Percentiles rank a stretch among this genome's conserved stretches.
These are phyloP conservation scores for Heliamphora pulchella DNA, from an alignment of 179 eudicot species.

Conservation along the genomic window DNA sequence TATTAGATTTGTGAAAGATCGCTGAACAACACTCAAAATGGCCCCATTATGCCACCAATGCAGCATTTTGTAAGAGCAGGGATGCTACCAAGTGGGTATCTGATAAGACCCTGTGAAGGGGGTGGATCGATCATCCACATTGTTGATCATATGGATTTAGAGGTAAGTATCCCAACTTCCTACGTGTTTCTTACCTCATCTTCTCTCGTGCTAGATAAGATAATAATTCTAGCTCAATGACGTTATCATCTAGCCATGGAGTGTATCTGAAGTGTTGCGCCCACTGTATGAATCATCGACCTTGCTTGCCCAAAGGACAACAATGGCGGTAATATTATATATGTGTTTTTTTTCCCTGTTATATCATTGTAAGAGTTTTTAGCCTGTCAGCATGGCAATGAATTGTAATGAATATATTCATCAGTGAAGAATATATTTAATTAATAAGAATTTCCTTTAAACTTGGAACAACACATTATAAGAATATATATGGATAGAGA, in stretches of 20 bases:
- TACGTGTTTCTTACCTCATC: background rate
- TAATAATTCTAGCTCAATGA: background rate
- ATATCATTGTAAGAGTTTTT: background rate
- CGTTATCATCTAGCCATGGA: slow-evolving; percentile 50
- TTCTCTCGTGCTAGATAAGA: background rate
- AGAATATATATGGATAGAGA: background rate
- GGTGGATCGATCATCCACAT: slow-evolving; percentile 90
- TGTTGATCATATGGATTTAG: slow-evolving; percentile 87
- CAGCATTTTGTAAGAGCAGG: slow-evolving; percentile 84
- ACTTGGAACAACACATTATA: background rate
- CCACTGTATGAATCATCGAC: slow-evolving; percentile 77
- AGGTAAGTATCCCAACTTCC: slow-evolving; percentile 33
- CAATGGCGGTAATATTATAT: slow-evolving; percentile 53
- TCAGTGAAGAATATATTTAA: background rate
- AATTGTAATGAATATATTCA: background rate
- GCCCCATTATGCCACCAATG: slow-evolving; percentile 85
- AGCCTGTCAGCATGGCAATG: background rate
- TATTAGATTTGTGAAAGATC: slow-evolving; percentile 84
- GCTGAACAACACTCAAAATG: slow-evolving; percentile 82
- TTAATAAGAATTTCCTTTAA: background rate
- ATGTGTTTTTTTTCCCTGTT: background rate
- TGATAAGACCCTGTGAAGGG: slow-evolving; percentile 92
- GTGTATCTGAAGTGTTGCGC: slow-evolving; percentile 80
- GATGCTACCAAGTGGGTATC: slow-evolving; percentile 82
- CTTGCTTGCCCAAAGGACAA: slow-evolving; percentile 65